phyloP scores from a whole-genome alignment of 139 green algal genomes.

The Chlamydomonas incerta region DNA sequence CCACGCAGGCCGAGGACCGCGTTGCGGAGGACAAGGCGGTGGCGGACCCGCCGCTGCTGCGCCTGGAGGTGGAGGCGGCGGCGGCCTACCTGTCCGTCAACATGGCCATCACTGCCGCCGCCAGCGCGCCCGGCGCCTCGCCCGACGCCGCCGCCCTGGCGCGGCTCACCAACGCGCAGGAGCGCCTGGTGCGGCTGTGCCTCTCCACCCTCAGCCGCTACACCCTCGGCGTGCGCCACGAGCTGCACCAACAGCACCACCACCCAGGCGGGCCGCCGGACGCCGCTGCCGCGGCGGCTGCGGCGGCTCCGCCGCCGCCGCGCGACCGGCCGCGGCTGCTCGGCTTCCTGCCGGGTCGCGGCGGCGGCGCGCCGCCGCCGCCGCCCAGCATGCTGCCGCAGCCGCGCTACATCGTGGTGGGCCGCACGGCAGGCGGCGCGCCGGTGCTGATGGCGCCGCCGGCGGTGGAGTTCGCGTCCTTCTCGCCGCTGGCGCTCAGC shows the following conservation, averaged over 20 bases:
- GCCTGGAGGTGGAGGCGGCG: conserved; percentile 89
- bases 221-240: conserved; percentile 26
- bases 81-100: conserved; percentile 87
- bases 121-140: neutral
- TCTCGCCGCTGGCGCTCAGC: conserved; percentile 77
- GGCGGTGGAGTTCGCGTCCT: conserved; percentile 71
- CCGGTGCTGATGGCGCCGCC: conserved; percentile 63
- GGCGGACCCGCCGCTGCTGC: conserved; percentile 92
- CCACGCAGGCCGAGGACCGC: conserved; percentile 70
- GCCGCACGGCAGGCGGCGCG: conserved; percentile 45
- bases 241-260: conserved; percentile 1
- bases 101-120: conserved; percentile 17
- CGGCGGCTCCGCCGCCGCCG: too few relatives aligned
- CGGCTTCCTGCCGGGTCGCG: conserved; percentile 14
- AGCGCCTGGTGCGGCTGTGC: conserved; percentile 74
- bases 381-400: neutral
- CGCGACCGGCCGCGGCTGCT: conserved; percentile 10
- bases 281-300: neutral
- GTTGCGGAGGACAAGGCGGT: conserved; percentile 69
- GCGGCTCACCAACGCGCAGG: conserved; percentile 15
- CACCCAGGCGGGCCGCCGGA: neutral
- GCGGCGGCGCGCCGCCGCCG: neutral
- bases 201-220: conserved; percentile 71
- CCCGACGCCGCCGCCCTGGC: conserved; percentile 19
- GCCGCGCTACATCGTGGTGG: conserved; percentile 45